Evolutionary conservation across 306 rosid species (phyloP).

Genomic region (Astragalus glycyphyllos): DNA sequence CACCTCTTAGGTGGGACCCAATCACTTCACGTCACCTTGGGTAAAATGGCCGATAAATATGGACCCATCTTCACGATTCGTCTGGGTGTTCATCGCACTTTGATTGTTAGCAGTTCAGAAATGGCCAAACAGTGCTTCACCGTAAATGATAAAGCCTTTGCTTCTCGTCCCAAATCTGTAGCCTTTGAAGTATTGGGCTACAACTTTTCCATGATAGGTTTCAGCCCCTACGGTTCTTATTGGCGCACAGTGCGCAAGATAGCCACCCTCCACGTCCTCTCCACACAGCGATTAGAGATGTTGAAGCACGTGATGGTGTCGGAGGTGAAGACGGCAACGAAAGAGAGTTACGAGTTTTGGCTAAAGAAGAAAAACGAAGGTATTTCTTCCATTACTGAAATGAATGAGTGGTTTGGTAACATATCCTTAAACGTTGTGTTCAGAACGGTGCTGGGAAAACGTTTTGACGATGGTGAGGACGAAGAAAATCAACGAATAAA

Average conservation of each 20-base stretch:
- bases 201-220: slow-evolving; percentile 40
- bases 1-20: slow-evolving; percentile 26
- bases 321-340: slow-evolving; percentile 33
- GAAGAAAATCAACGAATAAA: slow-evolving; percentile 6
- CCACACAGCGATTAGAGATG: slow-evolving; percentile 32
- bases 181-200: slow-evolving; percentile 43
- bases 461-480: slow-evolving; percentile 13
- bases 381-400: slow-evolving; percentile 2
- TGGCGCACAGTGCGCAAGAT: slow-evolving; percentile 59
- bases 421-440: slow-evolving; percentile 26
- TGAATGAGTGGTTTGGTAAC: slow-evolving; percentile 51
- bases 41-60: slow-evolving; percentile 14
- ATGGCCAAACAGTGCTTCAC: slow-evolving; percentile 50
- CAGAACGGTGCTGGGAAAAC: slow-evolving; percentile 40
- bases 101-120: slow-evolving; percentile 41
- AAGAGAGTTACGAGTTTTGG: slow-evolving; percentile 15
- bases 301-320: slow-evolving; percentile 36
- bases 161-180: slow-evolving; percentile 39
- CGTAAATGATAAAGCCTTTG: slow-evolving; percentile 38
- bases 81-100: slow-evolving; percentile 26
- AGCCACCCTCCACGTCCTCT: slow-evolving; percentile 35
- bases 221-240: slow-evolving; percentile 45
- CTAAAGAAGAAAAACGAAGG: neutral
- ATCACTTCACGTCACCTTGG: slow-evolving; percentile 4
- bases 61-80: slow-evolving; percentile 41